Evolutionary conservation across 139 green algal species (phyloP).

Genomic region (Asterochloris erici): DNA sequence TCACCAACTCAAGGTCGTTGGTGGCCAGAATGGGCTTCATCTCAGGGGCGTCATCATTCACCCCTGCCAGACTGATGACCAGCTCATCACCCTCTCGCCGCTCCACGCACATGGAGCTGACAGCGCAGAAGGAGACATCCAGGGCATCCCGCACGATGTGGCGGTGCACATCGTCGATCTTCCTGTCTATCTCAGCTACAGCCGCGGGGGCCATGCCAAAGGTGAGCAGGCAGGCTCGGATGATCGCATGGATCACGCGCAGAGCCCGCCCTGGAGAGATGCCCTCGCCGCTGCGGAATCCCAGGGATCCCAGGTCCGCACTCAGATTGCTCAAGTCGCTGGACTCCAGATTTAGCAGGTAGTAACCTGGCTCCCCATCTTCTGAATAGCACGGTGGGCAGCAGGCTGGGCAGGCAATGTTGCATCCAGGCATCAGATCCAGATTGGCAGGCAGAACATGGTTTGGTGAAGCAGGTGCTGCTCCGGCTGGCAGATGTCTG

Average conservation of each 20-base stretch:
- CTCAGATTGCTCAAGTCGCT: slow-evolving; percentile 65
- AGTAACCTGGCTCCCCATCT: slow-evolving; percentile 18
- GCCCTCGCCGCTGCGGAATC: slow-evolving; percentile 41
- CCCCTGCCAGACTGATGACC: slow-evolving; percentile 31
- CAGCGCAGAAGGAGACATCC: slow-evolving; percentile 49
- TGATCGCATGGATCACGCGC: slow-evolving; percentile 54
- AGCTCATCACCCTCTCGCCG: slow-evolving; percentile 15
- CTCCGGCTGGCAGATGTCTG: too few species aligned
- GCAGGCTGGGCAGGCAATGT: too few species aligned
- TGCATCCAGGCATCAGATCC: too few species aligned
- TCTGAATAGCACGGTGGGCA: slow-evolving; percentile 6
- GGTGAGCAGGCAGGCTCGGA: slow-evolving; percentile 41
- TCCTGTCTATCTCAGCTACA: slow-evolving; percentile 12
- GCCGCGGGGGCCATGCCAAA: slow-evolving; percentile 30
- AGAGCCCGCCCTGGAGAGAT: slow-evolving; percentile 55
- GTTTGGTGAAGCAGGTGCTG: too few species aligned
- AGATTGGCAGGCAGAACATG: too few species aligned
- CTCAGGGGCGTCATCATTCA: slow-evolving; percentile 30
- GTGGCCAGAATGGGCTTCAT: slow-evolving; percentile 35
- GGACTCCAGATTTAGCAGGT: slow-evolving; percentile 56
- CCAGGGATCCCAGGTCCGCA: slow-evolving; percentile 53
- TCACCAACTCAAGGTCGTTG: slow-evolving; percentile 48
- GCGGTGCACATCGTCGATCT: slow-evolving; percentile 38
- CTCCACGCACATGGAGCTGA: background rate
- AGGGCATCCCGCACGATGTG: slow-evolving; percentile 53